Base-by-base conservation (phyloP, 345 rosid species). In the Orychophragmus violaceus region DNA sequence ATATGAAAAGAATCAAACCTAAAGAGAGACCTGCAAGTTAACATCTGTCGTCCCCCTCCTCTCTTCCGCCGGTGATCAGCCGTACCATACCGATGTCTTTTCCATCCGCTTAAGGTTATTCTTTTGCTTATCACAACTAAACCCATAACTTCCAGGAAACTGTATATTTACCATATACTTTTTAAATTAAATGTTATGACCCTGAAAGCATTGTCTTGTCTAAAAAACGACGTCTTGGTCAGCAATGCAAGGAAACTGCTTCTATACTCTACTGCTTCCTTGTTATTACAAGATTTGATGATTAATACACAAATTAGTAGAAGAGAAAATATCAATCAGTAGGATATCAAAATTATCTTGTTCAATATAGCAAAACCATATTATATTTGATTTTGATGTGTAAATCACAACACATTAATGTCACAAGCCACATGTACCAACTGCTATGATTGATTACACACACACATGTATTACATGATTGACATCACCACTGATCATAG, bases 21-120 rank as follows among this genome's bases (percentile, higher is more conserved):
- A 10, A 72, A 48, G 46, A 71, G 69, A 55, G 64, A 5, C 37
- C 51, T 54, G 57, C 57, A 71, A 33, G 17, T 45, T 71, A 55
- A 55, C 75, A 71, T 71, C 58, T 33, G 59, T 24, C 37, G 33
- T 9, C 29, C 8, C 22, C 42, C 29, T 59, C 22, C 41, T 68
- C 60, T 19, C 46, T 42, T 52, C 27, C 55, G 22, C 74, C 75
- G 69, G 53, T 49, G 42, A 19, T 41, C 60, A 39, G 44, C 27
- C 61, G 67, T n/a, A n/a, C n/a, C n/a, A n/a, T 33, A 1, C 8
- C 29, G 51, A 45, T 45, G 46, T 10, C 0, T 62, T 54, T 53
- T 32, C 48, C 27, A 8, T 16, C 69, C 57, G 75, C 27, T 23
- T 1, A 1, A 8, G 18, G n/a, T n/a, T 6, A 3, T 44, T 11